Conservation (phyloP, 1,139 yeast species). For the Hanseniaspora sp. region DNA sequence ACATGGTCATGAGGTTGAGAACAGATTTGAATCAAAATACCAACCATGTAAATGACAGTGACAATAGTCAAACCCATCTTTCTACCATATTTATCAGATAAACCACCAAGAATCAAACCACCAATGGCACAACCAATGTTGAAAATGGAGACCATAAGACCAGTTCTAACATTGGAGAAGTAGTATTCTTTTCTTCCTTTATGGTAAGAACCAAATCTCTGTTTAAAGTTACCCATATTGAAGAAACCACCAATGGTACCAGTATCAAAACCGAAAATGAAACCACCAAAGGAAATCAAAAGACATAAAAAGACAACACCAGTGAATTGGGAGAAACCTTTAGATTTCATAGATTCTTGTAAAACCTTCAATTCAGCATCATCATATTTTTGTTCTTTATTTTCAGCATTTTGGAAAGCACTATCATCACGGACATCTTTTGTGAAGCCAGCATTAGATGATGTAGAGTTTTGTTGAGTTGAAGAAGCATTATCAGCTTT, state of each 20-base stretch:
- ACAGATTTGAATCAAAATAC: constrained; percentile 53
- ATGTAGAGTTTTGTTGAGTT: neutral
- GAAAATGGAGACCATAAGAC: constrained; percentile 56
- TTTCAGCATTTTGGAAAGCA: neutral
- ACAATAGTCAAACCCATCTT: constrained; percentile 47
- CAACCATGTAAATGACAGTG: constrained; percentile 49
- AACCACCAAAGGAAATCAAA: constrained; percentile 57
- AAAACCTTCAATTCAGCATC: constrained; percentile 2
- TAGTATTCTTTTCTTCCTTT: constrained; percentile 30
- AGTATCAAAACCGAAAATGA: constrained; percentile 66
- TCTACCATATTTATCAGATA: constrained; percentile 55
- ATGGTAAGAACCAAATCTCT: constrained; percentile 37
- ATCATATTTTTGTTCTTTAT: constrained; percentile 1
- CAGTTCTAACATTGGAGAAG: constrained; percentile 46
- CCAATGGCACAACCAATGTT: constrained; percentile 68
- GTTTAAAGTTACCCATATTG: constrained; percentile 53
- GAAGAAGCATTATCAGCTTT: neutral
- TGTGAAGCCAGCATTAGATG: neutral
- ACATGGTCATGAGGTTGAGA: constrained; percentile 31
- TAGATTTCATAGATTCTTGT: neutral
- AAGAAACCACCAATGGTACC: constrained; percentile 73
- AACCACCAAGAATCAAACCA: constrained; percentile 43
- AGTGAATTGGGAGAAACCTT: neutral
- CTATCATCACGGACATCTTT: neutral
- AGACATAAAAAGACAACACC: constrained; percentile 36